Conservation (phyloP, 2,329 filamentous ascomycete species). For the Cladosporium sp. region DNA sequence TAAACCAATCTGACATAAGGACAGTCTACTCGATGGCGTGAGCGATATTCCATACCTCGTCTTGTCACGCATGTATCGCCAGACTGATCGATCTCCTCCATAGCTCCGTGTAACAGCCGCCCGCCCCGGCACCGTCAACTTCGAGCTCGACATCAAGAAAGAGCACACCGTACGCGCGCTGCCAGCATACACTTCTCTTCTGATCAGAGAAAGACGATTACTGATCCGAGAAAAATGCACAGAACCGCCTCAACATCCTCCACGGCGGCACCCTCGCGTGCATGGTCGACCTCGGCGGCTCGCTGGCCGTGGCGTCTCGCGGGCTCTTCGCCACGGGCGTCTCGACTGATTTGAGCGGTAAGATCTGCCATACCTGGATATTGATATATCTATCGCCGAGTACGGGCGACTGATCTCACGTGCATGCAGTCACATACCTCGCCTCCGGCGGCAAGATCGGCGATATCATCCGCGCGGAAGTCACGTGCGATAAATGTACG, state of each 20-base stretch:
- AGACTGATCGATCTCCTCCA: background rate
- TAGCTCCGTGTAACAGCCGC: slow-evolving; percentile 70
- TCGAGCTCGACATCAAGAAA: slow-evolving; percentile 72
- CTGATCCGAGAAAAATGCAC: background rate
- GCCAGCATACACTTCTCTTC: no score
- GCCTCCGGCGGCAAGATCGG: slow-evolving; percentile 64
- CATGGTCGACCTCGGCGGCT: slow-evolving; percentile 69
- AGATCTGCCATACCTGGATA: background rate
- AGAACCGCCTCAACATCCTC: slow-evolving; percentile 76
- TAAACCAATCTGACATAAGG: background rate
- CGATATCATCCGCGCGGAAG: slow-evolving; percentile 53
- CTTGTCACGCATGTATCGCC: background rate
- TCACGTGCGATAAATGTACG: slow-evolving; percentile 63
- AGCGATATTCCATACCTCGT: slow-evolving; percentile 17
- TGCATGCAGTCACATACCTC: slow-evolving; percentile 59
- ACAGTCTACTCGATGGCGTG: slow-evolving; percentile 46
- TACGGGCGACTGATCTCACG: background rate
- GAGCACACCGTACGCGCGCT: slow-evolving; percentile 65
- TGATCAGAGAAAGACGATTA: background rate
- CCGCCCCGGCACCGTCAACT: slow-evolving; percentile 66
- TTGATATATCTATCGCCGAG: background rate
- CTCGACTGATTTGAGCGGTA: slow-evolving; percentile 64
- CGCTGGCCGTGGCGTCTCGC: slow-evolving; percentile 63
- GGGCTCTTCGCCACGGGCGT: slow-evolving; percentile 67
- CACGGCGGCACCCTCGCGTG: slow-evolving; percentile 79